Base-by-base conservation (phyloP, 306 rosid genomes). In the Phaseolus lunatus region DNA sequence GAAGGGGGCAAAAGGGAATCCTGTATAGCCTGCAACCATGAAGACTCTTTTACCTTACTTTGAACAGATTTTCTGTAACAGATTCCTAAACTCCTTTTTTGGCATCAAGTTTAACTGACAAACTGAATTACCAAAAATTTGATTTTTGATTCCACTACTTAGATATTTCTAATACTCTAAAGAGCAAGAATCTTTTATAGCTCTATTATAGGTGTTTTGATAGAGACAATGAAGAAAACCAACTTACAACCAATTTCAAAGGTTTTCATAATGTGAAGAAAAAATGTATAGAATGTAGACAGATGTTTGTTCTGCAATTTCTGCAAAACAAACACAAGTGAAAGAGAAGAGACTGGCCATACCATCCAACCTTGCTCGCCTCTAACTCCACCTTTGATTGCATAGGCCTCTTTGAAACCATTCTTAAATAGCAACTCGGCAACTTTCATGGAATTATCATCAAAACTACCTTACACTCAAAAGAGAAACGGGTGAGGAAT, bases 361-460 rank as follows among this genome's bases (percentile, higher is more conserved):
- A 92, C 99, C 96, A 88, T 72, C 99, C 99, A 92, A 74, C 99
- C 96, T 73, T 91, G 83, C 64, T 81, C 80, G 26, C 97, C 99
- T 83, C 92, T 85, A 68, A 92, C 89, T 50, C 97, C 99, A 68
- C 92, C 97, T 86, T 80, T 95, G 83, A 95, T 86, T 26, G 96
- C 99, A 78, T 87, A 95, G 59, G 89, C 92, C 81, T 87, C 99
- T 78, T 92, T 91, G 87, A 92, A 92, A 67, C 97, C 97, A 79
- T 88, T 88, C 86, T 95, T 92, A 89, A 89, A 88, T 72, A 95
- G 87, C 50, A 95, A 81, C 82, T 92, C 91, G 0, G 97, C 97
- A 86, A 85, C 99, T 80, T 89, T 84, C 91, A 92, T 64, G 83
- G 99, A 92, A 89, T 92, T 87, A 52, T 89, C 97, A 70, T 95